A percentile compares a stretch with the other conserved stretches of the same genome.
Evolutionary conservation across 306 rosid genomes (phyloP).

Genomic region (Nissolia schottii): DNA sequence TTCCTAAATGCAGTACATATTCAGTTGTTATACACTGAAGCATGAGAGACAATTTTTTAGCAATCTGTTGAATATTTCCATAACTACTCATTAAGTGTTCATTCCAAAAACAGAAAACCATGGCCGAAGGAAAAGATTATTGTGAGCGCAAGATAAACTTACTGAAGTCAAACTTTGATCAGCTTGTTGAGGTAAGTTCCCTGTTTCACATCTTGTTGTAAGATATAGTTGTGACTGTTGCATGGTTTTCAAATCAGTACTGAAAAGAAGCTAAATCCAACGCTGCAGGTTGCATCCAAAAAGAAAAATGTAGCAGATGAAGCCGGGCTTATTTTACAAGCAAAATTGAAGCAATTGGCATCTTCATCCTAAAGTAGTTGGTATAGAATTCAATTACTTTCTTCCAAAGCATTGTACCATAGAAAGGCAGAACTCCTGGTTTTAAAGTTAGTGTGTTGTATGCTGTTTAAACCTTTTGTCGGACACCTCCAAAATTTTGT

Average conservation of each 20-base stretch:
- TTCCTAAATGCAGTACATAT: not conserved
- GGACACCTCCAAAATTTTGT: not conserved
- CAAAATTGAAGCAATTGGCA: conserved; percentile 72
- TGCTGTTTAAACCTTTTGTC: not conserved
- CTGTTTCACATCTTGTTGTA: not conserved
- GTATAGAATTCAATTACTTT: conserved; percentile 11
- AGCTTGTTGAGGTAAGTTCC: conserved; percentile 71
- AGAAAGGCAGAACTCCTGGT: conserved; percentile 17
- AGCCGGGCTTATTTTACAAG: conserved; percentile 63
- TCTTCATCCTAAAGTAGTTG: conserved; percentile 35
- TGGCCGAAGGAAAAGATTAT: conserved; percentile 82
- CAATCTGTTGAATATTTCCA: not conserved
- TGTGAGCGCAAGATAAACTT: conserved; percentile 85
- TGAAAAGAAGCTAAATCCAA: conserved; percentile 13
- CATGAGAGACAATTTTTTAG: not conserved
- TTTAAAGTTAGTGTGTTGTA: conserved; percentile 17
- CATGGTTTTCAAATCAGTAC: not conserved
- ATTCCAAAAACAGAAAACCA: conserved; percentile 53
- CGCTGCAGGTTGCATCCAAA: conserved; percentile 77
- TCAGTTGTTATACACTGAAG: not conserved
- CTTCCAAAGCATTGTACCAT: conserved; percentile 22
- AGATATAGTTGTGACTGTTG: not conserved
- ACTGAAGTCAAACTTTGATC: conserved; percentile 88
- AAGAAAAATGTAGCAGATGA: conserved; percentile 76
- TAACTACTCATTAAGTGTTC: not conserved